phyloP scores from a whole-genome alignment of 139 green algal genomes.

The Closterium sp. region DNA sequence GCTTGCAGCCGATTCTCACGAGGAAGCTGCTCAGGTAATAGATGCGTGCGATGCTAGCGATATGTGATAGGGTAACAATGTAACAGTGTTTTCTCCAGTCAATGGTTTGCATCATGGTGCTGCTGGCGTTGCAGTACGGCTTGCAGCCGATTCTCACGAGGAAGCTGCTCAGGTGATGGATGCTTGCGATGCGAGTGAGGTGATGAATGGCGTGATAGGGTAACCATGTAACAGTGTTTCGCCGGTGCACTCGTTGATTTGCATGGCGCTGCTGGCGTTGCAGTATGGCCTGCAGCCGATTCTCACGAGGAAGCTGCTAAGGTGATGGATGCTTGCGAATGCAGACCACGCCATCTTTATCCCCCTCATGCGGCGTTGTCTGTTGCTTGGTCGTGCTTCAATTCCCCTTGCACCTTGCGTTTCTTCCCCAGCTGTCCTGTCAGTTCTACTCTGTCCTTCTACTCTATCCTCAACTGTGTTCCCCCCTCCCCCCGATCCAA shows the following conservation, averaged over 20 bases:
- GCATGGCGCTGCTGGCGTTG: slow-evolving; percentile 41
- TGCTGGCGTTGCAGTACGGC: slow-evolving; percentile 40
- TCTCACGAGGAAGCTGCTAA: slow-evolving; percentile 15
- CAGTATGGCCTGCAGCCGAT: slow-evolving; percentile 31
- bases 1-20: slow-evolving; percentile 28
- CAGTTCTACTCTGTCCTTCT: neutral
- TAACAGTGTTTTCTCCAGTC: too few relatives aligned
- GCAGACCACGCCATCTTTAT: too few relatives aligned
- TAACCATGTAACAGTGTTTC: too few relatives aligned
- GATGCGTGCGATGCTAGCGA: too few relatives aligned
- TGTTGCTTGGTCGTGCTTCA: neutral
- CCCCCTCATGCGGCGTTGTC: neutral
- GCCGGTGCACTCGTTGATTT: slow-evolving; percentile 1
- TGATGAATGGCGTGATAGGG: neutral
- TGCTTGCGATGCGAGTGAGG: neutral
- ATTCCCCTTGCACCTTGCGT: neutral
- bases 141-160: slow-evolving; percentile 26
- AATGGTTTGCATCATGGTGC: too few relatives aligned
- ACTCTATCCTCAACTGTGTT: neutral
- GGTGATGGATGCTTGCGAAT: neutral
- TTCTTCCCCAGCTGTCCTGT: neutral
- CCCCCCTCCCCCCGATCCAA: too few relatives aligned
- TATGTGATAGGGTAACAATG: neutral
- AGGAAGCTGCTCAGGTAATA: slow-evolving; percentile 23
- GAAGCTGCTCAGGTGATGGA: slow-evolving; percentile 21